Evolutionary conservation across 768 basidiomycete genomes (phyloP), one percentile per base, ranked within the genome.

Genomic region (Suillus fuscotomentosus): DNA sequence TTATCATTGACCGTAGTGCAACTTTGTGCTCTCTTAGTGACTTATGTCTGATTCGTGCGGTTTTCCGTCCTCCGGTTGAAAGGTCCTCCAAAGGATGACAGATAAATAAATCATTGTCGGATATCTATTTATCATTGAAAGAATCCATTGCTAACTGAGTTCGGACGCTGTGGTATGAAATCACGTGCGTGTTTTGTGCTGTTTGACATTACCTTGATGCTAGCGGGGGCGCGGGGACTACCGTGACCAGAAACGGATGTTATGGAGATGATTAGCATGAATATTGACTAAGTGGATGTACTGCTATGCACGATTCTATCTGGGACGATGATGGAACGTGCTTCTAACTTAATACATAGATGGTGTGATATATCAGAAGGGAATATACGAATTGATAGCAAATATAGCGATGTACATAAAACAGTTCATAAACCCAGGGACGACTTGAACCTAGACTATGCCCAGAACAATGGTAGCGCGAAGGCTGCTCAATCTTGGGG

Each of bases 381-480:
- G 22, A 39, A 56, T 56, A 56, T 22, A 39, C 24, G 39, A 27
- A 20, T 24, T 57, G 56, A 57, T 57, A 24, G 56, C 56, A 41
- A 54, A 54, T 36, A 54, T 54, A 54, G 53, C 34, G 6, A 13
- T 57, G 39, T 24, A 20, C 38, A 24, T 24, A 4, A 27, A 41
- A 57, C 8, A 55, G 10, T 20, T 34, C 27, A 55, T 34, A 36
- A 36, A 22, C 13, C 36, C 36, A 38, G n/a, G n/a, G 39, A 27
- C 15, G 15, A 54, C 53, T 20, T n/a, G 20, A 36, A 42, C 31
- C 31, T 75, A 95, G 39, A 94, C 87, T 38, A 95, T 77, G 2
- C 92, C 93, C 48, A 95, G 73, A 22, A 94, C 82, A 61, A 95
- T 85, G 14, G 90, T 94, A 42, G 91, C 92, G 63, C 94, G 79